phyloP scores from a whole-genome alignment of 2,329 filamentous ascomycete genomes.

The Penicillium sp. region DNA sequence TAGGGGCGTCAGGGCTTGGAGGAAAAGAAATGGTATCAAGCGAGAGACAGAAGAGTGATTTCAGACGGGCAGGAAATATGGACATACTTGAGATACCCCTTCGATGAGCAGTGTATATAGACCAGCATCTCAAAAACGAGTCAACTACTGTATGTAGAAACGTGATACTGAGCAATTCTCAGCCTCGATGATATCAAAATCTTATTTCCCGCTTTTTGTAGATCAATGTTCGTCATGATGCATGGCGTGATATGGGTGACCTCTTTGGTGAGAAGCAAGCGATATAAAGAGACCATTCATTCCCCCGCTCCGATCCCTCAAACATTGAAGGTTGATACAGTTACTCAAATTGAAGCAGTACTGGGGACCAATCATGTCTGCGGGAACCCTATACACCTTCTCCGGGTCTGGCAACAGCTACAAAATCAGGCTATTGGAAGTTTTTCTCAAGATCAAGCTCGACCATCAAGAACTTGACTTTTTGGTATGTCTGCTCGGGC shows the following conservation, averaged over 20 bases:
- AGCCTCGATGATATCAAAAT: no score
- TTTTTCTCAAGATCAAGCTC: not conserved
- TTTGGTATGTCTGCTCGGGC: not conserved
- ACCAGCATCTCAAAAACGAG: no score
- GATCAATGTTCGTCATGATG: no score
- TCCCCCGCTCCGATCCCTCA: no score
- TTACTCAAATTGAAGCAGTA: no score
- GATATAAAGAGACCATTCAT: no score
- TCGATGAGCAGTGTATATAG: not conserved
- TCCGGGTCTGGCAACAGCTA: not conserved
- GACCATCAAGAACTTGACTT: not conserved
- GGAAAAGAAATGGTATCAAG: slow-evolving; percentile 64
- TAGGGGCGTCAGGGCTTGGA: slow-evolving; percentile 77
- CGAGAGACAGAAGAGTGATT: slow-evolving; percentile 7
- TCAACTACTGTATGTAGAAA: no score
- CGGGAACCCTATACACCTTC: not conserved
- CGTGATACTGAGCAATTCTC: no score
- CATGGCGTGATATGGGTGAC: no score
- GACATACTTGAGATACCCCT: not conserved
- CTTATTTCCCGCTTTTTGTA: not conserved
- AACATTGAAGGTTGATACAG: no score
- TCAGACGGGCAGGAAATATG: not conserved
- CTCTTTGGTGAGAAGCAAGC: no score
- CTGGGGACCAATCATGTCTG: slow-evolving; percentile 12
- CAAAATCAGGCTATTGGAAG: not conserved